Percentiles rank a stretch among this genome's conserved stretches.
Conservation (phyloP, 345 rosid genomes). For the Cardamine resedifolia region DNA sequence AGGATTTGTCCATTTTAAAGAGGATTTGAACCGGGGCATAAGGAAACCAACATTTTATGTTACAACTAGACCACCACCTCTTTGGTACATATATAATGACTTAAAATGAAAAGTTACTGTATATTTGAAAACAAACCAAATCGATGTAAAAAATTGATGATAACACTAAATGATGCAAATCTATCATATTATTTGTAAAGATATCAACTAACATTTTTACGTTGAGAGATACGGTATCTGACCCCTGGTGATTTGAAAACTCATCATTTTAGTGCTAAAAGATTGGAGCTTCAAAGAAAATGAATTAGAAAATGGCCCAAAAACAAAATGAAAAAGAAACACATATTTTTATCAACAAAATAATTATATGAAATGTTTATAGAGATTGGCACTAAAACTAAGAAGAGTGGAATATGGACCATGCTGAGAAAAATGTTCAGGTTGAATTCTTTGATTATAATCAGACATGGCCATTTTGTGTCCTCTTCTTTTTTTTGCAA, state of each 20-base stretch:
- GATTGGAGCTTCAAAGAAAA: not conserved
- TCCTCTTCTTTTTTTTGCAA: constrained; percentile 3
- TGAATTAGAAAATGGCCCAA: not conserved
- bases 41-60: too few species aligned
- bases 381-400: constrained; percentile 21
- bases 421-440: constrained; percentile 2
- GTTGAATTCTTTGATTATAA: constrained; percentile 6
- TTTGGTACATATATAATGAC: too few species aligned
- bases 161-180: not conserved
- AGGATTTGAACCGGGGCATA: too few species aligned
- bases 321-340: not conserved
- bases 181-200: not conserved
- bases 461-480: constrained; percentile 20
- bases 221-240: not conserved
- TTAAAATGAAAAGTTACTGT: not conserved
- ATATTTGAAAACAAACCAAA: not conserved
- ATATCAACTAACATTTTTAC: not conserved
- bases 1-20: too few species aligned
- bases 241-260: constrained; percentile 12
- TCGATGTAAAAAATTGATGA: not conserved
- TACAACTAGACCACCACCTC: too few species aligned
- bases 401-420: constrained; percentile 19
- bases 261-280: not conserved
- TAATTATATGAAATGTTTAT: not conserved
- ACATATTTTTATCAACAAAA: not conserved